These are phyloP conservation scores for Limonomyces culmigenus DNA, from an alignment of 1,284 basidiomycete species.

Conservation along the genomic window DNA sequence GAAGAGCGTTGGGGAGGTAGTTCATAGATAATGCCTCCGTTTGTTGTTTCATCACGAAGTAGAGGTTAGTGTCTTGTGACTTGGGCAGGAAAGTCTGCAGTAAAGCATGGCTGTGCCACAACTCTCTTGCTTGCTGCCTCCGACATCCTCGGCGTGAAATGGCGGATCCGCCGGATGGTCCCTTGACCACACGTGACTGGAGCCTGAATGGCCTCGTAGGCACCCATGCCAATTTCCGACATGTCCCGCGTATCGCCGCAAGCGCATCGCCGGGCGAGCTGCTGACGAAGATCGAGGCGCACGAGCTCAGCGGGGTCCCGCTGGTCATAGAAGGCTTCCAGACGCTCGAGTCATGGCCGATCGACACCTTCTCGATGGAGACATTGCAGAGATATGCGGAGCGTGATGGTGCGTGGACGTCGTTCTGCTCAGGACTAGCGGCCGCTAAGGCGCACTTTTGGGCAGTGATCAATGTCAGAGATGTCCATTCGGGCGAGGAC, in stretches of 20 bases:
- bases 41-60: too few relatives aligned
- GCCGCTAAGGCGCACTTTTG: neutral
- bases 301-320: neutral
- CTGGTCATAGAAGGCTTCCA: neutral
- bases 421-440: neutral
- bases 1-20: too few relatives aligned
- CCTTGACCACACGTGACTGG: neutral
- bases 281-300: neutral
- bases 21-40: too few relatives aligned
- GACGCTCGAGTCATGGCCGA: constrained; percentile 31
- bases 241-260: neutral
- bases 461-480: constrained; percentile 33
- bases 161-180: too few relatives aligned
- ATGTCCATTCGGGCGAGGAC: constrained; percentile 33
- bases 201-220: too few relatives aligned
- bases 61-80: too few relatives aligned
- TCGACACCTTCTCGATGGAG: constrained; percentile 31
- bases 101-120: too few relatives aligned
- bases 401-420: constrained; percentile 8
- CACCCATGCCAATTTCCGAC: neutral
- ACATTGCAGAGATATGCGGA: constrained; percentile 23
- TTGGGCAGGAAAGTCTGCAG: too few relatives aligned
- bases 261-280: neutral
- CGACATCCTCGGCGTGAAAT: too few relatives aligned
- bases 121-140: too few relatives aligned